Base-by-base conservation (phyloP, 768 basidiomycete species). In the Dictyophora rubrovolvata region DNA sequence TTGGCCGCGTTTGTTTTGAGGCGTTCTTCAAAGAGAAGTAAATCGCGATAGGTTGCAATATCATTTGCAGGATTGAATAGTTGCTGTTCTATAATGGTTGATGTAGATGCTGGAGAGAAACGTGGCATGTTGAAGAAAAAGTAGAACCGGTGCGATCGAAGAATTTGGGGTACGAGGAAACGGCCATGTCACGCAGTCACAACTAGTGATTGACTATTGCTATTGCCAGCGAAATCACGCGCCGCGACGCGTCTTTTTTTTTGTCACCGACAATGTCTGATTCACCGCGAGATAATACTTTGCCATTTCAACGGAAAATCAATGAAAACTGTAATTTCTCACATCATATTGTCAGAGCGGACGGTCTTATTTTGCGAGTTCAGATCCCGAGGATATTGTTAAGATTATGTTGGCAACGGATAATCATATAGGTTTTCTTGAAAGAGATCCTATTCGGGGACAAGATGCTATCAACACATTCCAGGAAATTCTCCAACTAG, bases 391-490 rank as follows among this genome's bases (percentile, higher is more conserved):
- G 18, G 66, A 91, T 66, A 89, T 83, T 0, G 84, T 93, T 61
- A 77, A 74, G 61, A 93, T 97, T 65, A 71, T 97, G 68, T 83
- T 97, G 7, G 94, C 94, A 6, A 96, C 94, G 0, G 94, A 97
- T 72, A 95, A 92, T 64, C 94, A 97, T 66, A 88, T 99, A 62
- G 96, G 96, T 0, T 96, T 91, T 73, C 79, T 87, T 62, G 95
- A 98, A 72, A 80, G 92, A 61, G 96, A 99, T 68, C 94, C 96
- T 1, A 78, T 97, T 48, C 82, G 96, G 33, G 93, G 95, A 0
- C 87, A 91, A 70, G 96, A 99, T 69, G 89, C 93, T 2, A 89
- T 99, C 65, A 88, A 95, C 70, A 90, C 94, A 0, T 99, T 99
- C 73, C 80, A 79, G 64, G 96, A 99, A 74, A 91, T 99, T 53